Conservation (phyloP, 2,329 filamentous ascomycete species). For the Cladophialophora immunda region DNA sequence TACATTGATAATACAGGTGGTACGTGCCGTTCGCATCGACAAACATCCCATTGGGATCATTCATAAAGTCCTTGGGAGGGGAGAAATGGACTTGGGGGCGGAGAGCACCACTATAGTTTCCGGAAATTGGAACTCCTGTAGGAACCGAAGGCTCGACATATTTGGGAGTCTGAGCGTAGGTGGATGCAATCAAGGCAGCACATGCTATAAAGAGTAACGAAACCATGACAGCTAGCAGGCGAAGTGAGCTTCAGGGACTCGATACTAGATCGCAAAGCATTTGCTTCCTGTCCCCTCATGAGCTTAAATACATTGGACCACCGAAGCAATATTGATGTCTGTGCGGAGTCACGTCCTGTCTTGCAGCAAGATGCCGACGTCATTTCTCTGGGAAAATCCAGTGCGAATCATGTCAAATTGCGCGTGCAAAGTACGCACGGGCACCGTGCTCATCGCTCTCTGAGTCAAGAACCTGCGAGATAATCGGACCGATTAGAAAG, state of each 20-base stretch:
- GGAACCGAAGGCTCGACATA: background rate
- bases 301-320: background rate
- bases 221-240: background rate
- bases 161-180: background rate
- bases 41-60: constrained; percentile 73
- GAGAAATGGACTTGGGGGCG: constrained; percentile 47
- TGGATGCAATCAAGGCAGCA: background rate
- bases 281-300: background rate
- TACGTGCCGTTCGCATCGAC: constrained; percentile 65
- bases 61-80: constrained; percentile 50
- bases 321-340: background rate
- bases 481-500: background rate
- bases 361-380: background rate
- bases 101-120: background rate
- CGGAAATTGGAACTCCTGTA: background rate
- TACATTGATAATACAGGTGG: constrained; percentile 72
- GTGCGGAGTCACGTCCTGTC: background rate
- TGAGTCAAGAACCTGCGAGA: background rate
- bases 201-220: background rate
- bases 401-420: background rate
- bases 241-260: background rate
- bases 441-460: background rate
- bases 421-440: background rate
- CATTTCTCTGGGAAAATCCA: background rate
- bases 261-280: background rate